Evolutionary conservation across 2,329 filamentous ascomycete species (phyloP).

Genomic region (Colletotrichum sp.): DNA sequence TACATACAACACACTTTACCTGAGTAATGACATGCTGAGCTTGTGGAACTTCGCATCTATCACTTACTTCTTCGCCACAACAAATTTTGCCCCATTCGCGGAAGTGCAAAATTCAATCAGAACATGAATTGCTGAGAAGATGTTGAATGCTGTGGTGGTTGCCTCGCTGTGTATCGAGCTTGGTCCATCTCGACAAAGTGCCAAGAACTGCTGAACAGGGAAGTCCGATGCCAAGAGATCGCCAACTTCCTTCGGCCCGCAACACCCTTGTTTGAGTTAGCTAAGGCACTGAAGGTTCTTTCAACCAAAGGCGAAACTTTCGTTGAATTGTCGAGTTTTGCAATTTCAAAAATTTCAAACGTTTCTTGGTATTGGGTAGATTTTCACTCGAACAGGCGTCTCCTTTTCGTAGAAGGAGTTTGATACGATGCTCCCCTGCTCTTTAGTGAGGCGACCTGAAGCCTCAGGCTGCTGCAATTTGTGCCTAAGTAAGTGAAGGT

Average conservation of each 20-base stretch:
- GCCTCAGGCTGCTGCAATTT: neutral
- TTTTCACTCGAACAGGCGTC: neutral
- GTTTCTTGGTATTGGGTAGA: neutral
- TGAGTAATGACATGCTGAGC: neutral
- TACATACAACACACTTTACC: neutral
- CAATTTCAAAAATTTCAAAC: neutral
- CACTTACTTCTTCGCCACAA: neutral
- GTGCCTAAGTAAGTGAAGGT: neutral
- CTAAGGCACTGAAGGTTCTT: neutral
- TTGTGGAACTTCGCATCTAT: neutral
- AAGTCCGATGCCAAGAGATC: neutral
- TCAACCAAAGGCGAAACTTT: neutral
- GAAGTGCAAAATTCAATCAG: accelerated
- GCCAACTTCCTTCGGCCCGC: neutral
- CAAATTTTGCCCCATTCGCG: neutral
- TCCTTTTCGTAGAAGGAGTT: neutral
- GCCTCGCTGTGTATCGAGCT: neutral
- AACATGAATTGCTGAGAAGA: neutral
- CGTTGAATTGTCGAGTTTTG: neutral
- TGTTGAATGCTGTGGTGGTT: neutral
- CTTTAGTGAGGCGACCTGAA: neutral
- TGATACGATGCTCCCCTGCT: neutral
- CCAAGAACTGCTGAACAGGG: neutral
- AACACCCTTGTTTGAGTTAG: neutral
- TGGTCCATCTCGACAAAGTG: neutral